Conservation (phyloP, 805 yeast genomes). For the Yamadazyma laniorum region DNA sequence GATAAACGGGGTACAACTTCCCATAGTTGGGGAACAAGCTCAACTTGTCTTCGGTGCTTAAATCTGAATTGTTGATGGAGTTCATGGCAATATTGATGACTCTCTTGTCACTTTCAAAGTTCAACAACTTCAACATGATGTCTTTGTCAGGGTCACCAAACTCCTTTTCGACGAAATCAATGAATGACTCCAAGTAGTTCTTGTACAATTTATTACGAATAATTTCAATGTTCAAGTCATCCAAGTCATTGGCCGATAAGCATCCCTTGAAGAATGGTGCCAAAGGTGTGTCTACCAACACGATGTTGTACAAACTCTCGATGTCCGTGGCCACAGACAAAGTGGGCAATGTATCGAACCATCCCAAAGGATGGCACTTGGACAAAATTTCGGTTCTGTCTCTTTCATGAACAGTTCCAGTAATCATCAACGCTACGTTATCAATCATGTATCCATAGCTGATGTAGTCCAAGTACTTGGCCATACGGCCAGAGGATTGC, state of each 20-base stretch:
- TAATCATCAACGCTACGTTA: constrained; percentile 91
- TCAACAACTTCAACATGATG: constrained; percentile 73
- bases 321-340: constrained; percentile 92
- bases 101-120: constrained; percentile 94
- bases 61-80: constrained; percentile 75
- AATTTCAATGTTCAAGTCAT: constrained; percentile 93
- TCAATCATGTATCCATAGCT: constrained; percentile 98
- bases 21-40: constrained; percentile 82
- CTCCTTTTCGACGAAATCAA: constrained; percentile 56
- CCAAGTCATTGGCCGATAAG: constrained; percentile 82
- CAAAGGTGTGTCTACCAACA: constrained; percentile 92
- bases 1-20: constrained; percentile 67
- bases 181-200: constrained; percentile 89
- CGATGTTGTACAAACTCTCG: constrained; percentile 89
- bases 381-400: constrained; percentile 84
- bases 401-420: constrained; percentile 95
- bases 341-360: constrained; percentile 98
- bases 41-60: constrained; percentile 68
- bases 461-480: constrained; percentile 85
- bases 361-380: constrained; percentile 95
- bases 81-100: constrained; percentile 88
- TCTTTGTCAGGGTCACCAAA: constrained; percentile 77
- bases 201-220: constrained; percentile 88
- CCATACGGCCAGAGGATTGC: constrained; percentile 77
- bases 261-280: constrained; percentile 95